phyloP scores from a whole-genome alignment of 1,139 yeast species.

The Scheffersomyces quercinus region DNA sequence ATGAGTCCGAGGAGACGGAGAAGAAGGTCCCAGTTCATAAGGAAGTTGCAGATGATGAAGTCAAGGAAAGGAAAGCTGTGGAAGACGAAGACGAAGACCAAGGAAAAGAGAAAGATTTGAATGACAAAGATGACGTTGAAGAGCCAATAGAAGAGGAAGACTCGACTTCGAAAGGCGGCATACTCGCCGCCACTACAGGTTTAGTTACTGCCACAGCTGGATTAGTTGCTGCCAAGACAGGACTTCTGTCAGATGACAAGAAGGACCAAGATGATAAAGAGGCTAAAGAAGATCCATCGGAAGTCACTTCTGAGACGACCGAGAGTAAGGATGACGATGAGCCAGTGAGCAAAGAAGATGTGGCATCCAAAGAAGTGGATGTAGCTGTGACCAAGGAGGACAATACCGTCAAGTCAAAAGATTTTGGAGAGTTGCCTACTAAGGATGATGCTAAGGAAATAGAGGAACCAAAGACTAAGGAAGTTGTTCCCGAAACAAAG shows the following conservation, averaged over 20 bases:
- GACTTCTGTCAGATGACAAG: not conserved
- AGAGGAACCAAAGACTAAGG: not conserved
- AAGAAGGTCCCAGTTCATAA: not conserved
- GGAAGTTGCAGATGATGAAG: not conserved
- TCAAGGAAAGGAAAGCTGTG: constrained; percentile 1
- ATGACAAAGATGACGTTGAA: constrained; percentile 6
- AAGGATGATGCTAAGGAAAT: constrained; percentile 9
- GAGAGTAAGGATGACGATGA: constrained; percentile 2
- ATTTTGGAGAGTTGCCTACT: constrained; percentile 9
- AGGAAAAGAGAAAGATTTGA: constrained; percentile 3
- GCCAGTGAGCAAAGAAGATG: constrained; percentile 1
- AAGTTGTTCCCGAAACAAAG: not conserved
- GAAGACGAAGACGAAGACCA: constrained; percentile 5
- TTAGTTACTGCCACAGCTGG: no score
- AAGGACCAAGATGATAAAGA: constrained; percentile 1
- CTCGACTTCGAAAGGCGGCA: not conserved
- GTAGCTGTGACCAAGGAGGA: constrained; percentile 9
- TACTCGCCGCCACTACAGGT: no score
- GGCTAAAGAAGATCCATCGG: not conserved
- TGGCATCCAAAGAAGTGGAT: not conserved
- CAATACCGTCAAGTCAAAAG: constrained; percentile 7
- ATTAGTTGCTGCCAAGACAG: no score
- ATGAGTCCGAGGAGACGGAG: constrained; percentile 4
- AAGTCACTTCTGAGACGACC: not conserved
- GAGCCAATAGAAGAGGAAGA: constrained; percentile 1